phyloP scores from a whole-genome alignment of 2,329 filamentous ascomycete genomes.

The Waltergamsia citrina region DNA sequence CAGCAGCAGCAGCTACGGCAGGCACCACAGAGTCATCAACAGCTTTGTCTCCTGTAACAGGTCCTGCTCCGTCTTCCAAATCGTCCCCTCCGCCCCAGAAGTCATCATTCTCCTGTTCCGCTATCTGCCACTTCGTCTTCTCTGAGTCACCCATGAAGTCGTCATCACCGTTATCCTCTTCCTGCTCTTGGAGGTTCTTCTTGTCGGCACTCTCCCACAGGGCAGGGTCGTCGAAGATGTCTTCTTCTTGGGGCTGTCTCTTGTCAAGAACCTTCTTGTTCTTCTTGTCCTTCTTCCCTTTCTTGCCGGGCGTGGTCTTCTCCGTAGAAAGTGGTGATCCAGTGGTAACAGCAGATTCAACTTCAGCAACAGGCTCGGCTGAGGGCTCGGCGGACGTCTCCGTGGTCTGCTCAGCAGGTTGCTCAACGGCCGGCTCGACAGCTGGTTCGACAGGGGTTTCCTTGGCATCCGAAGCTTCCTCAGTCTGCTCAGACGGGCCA shows the following conservation, averaged over 20 bases:
- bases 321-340: constrained; percentile 13
- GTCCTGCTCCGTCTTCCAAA: constrained; percentile 1
- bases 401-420: background rate
- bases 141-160: constrained; percentile 18
- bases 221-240: constrained; percentile 33
- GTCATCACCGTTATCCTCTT: constrained; percentile 8
- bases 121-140: constrained; percentile 5
- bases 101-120: constrained; percentile 4
- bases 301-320: constrained; percentile 13
- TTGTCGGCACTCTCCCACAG: constrained; percentile 34
- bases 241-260: constrained; percentile 25
- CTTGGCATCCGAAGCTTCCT: background rate
- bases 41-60: background rate
- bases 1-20: background rate
- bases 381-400: background rate
- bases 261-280: constrained; percentile 21
- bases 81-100: constrained; percentile 2
- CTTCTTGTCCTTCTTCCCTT: constrained; percentile 8
- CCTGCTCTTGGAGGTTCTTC: constrained; percentile 17
- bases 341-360: background rate
- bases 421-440: background rate
- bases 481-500: background rate
- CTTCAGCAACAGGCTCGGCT: background rate
- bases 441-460: background rate
- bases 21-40: background rate